Evolutionary conservation across 2,329 filamentous ascomycete genomes (phyloP).

Genomic region (Paraconiothyrium sp.): DNA sequence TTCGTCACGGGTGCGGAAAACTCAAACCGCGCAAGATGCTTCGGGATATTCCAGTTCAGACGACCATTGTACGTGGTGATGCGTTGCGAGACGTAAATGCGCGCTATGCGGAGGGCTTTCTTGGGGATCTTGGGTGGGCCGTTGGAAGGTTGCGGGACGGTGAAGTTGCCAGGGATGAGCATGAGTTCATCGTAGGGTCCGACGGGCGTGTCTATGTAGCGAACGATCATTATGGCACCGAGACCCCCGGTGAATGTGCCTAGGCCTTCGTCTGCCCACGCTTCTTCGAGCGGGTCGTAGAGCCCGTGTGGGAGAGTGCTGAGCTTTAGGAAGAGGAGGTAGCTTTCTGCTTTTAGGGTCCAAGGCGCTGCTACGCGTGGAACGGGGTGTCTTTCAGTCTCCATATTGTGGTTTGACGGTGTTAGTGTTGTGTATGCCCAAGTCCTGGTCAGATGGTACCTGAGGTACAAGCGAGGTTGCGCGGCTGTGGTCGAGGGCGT

Average conservation of each 20-base stretch:
- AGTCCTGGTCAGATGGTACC: no score
- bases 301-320: slow-evolving; percentile 33
- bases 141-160: slow-evolving; percentile 28
- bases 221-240: slow-evolving; percentile 38
- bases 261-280: slow-evolving; percentile 20
- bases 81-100: slow-evolving; percentile 47
- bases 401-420: background rate
- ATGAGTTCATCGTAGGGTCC: slow-evolving; percentile 47
- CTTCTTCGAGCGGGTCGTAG: slow-evolving; percentile 38
- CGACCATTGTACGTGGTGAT: slow-evolving; percentile 46
- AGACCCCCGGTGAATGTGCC: slow-evolving; percentile 39
- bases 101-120: slow-evolving; percentile 40
- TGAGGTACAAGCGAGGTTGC: no score
- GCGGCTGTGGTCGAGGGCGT: no score
- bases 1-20: slow-evolving; percentile 39
- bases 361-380: slow-evolving; percentile 34
- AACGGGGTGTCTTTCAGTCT: slow-evolving; percentile 31
- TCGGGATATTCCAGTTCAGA: slow-evolving; percentile 48
- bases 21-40: slow-evolving; percentile 45
- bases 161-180: slow-evolving; percentile 43
- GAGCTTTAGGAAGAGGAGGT: slow-evolving; percentile 37
- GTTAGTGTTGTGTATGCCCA: no score
- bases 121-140: slow-evolving; percentile 32
- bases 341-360: slow-evolving; percentile 36
- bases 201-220: slow-evolving; percentile 44